Evolutionary conservation across 192 early-diverging fungal species (phyloP).

Genomic region (Backusella morwellensis): DNA sequence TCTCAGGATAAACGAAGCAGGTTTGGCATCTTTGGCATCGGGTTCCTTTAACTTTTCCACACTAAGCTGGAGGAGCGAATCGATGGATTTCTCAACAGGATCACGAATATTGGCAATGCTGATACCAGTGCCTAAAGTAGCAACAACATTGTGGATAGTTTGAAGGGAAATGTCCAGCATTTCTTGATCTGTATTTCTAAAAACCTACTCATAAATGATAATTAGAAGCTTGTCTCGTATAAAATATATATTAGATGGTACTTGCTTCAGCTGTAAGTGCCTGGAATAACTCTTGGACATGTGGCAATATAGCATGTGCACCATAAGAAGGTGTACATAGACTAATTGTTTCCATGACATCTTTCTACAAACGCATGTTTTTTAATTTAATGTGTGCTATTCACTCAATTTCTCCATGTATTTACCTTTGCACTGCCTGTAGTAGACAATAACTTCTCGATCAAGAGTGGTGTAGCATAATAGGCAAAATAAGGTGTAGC

Average conservation of each 20-base stretch:
- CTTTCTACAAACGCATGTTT: conserved; percentile 52
- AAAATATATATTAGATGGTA: not conserved
- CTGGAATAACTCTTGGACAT: conserved; percentile 74
- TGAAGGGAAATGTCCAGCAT: conserved; percentile 64
- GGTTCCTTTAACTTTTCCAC: conserved; percentile 59
- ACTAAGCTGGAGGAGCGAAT: conserved; percentile 49
- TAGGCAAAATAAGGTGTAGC: conserved; percentile 81
- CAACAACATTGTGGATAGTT: conserved; percentile 61
- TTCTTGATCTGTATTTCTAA: conserved; percentile 67
- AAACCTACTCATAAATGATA: conserved; percentile 36
- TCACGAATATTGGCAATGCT: conserved; percentile 40
- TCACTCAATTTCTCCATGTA: not conserved
- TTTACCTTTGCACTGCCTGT: conserved; percentile 85
- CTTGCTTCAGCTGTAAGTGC: conserved; percentile 58
- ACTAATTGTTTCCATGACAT: conserved; percentile 86
- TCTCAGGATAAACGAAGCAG: conserved; percentile 60
- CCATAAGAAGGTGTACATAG: conserved; percentile 77
- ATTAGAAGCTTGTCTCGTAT: not conserved
- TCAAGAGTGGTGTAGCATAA: conserved; percentile 80
- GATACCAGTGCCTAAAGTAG: conserved; percentile 63
- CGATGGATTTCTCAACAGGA: conserved; percentile 49
- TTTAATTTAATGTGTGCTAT: not conserved
- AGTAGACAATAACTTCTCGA: conserved; percentile 85
- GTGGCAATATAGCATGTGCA: conserved; percentile 61
- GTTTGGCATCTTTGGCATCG: conserved; percentile 65